Conservation (phyloP, 1,284 basidiomycete genomes). For the Takashimella koratensis region DNA sequence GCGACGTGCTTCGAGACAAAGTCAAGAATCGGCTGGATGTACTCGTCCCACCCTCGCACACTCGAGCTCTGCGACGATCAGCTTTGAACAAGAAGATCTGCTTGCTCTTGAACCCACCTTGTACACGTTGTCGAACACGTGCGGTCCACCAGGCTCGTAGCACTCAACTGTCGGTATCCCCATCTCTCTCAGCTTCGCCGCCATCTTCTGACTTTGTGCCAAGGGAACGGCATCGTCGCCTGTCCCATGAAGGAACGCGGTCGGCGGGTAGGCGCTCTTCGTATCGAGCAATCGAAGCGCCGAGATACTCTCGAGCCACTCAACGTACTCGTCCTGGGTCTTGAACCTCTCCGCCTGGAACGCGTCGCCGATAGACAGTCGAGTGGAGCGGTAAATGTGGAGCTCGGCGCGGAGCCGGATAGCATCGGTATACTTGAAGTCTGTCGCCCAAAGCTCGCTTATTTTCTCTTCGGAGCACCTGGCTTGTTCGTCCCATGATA, state of each 20-base stretch:
- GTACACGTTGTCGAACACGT: constrained; percentile 24
- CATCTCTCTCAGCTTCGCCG: constrained; percentile 11
- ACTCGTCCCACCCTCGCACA: constrained; percentile 14
- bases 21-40: constrained; percentile 9
- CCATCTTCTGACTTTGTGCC: constrained; percentile 18
- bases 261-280: constrained; percentile 20
- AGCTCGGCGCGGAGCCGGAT: constrained; percentile 6
- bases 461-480: too few species aligned
- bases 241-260: constrained; percentile 25
- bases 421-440: constrained; percentile 8
- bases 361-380: not conserved
- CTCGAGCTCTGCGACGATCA: constrained; percentile 5
- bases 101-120: constrained; percentile 17
- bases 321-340: constrained; percentile 8
- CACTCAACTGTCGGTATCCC: constrained; percentile 12
- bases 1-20: constrained; percentile 1
- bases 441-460: too few species aligned
- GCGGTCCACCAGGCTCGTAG: constrained; percentile 16
- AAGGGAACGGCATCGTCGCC: constrained; percentile 19
- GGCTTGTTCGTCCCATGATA: too few species aligned
- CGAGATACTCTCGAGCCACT: constrained; percentile 5
- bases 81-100: not conserved
- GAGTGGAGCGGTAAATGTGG: too few species aligned
- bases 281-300: constrained; percentile 8
- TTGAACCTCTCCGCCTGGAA: constrained; percentile 3